These are phyloP conservation scores for Camelina neglecta DNA, from an alignment of 345 rosid genomes.

Conservation along the genomic window DNA sequence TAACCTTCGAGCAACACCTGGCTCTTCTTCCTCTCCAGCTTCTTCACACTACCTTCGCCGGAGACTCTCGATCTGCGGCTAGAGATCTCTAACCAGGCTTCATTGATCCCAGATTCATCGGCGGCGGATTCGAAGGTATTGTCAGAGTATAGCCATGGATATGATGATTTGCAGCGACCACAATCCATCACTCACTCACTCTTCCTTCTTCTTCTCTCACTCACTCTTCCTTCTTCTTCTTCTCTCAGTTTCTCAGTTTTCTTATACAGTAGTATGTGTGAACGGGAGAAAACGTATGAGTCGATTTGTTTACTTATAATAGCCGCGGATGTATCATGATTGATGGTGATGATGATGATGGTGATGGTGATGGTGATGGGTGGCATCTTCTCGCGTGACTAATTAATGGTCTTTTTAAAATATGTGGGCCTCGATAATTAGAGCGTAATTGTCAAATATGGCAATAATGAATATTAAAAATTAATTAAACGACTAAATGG, in stretches of 20 bases:
- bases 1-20: conserved; percentile 84
- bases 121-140: neutral
- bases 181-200: conserved; percentile 26
- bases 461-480: neutral
- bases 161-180: conserved; percentile 24
- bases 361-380: conserved; percentile 18
- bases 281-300: neutral
- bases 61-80: conserved; percentile 11
- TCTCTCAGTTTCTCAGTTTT: neutral
- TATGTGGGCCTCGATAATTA: conserved; percentile 4
- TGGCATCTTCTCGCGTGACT: conserved; percentile 26
- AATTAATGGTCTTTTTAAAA: neutral
- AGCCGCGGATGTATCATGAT: conserved; percentile 6
- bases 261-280: neutral
- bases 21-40: conserved; percentile 68
- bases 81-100: conserved; percentile 29
- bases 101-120: conserved; percentile 17
- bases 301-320: conserved; percentile 29
- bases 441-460: neutral
- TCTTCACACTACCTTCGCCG: conserved; percentile 23
- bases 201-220: neutral
- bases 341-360: neutral
- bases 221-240: neutral
- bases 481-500: neutral
- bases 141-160: conserved; percentile 16